phyloP scores from a whole-genome alignment of 768 basidiomycete genomes.

The Agrocybe praecox region DNA sequence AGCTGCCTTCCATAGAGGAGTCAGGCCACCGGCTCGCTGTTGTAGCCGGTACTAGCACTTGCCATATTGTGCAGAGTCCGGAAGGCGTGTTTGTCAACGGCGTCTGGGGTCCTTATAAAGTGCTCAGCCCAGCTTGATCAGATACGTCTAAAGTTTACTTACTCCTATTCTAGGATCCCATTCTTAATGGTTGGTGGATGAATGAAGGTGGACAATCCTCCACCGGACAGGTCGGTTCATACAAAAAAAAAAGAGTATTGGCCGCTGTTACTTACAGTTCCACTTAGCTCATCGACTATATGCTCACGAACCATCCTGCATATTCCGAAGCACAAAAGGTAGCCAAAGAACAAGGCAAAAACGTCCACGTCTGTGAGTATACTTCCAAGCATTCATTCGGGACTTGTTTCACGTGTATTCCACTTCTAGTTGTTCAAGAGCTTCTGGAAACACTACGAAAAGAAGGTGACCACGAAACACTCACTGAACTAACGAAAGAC shows the following conservation, averaged over 20 bases:
- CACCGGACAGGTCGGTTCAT: slow-evolving; percentile 79
- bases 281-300: slow-evolving; percentile 87
- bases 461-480: slow-evolving; percentile 55
- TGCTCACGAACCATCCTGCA: slow-evolving; percentile 90
- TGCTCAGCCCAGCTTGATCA: slow-evolving; percentile 19
- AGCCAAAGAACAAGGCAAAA: slow-evolving; percentile 59
- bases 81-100: slow-evolving; percentile 87
- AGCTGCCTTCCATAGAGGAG: slow-evolving; percentile 68
- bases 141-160: not conserved
- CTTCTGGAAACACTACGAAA: slow-evolving; percentile 66
- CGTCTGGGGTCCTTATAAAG: slow-evolving; percentile 91
- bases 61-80: slow-evolving; percentile 91
- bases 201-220: slow-evolving; percentile 99
- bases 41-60: slow-evolving; percentile 95
- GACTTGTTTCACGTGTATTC: not conserved
- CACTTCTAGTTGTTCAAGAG: slow-evolving; percentile 64
- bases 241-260: not conserved
- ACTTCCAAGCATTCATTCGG: not conserved
- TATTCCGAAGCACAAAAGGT: slow-evolving; percentile 68
- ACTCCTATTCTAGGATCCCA: slow-evolving; percentile 58
- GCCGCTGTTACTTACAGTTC: not conserved
- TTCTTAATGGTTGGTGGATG: slow-evolving; percentile 98
- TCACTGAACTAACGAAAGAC: slow-evolving; percentile 88
- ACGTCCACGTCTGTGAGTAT: slow-evolving; percentile 56
- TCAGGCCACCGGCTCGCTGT: slow-evolving; percentile 85